A percentile compares a stretch with the other conserved stretches of the same genome.
phyloP scores from a whole-genome alignment of 2,329 filamentous ascomycete species.

The Bipolaris victoriae region DNA sequence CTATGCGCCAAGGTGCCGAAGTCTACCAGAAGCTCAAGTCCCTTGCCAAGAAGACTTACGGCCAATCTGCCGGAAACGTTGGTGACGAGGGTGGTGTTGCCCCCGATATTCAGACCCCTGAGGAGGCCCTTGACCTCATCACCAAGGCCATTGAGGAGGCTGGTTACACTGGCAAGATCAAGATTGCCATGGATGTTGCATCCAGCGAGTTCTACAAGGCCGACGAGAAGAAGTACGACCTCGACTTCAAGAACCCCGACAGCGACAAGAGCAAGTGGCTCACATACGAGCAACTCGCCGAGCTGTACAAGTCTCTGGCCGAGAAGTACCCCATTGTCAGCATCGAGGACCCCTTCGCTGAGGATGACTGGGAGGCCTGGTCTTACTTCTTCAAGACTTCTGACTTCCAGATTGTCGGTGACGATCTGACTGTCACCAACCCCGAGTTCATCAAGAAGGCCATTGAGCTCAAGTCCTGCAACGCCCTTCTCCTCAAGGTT shows the following conservation, averaged over 20 bases:
- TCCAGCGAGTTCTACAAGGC: conserved; percentile 99
- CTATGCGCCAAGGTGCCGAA: conserved; percentile 93
- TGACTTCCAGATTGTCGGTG: conserved; percentile 97
- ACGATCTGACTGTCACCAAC: conserved; percentile 99
- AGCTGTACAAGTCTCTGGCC: conserved; percentile 83
- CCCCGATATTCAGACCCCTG: conserved; percentile 95
- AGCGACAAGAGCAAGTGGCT: conserved; percentile 97
- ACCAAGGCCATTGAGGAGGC: conserved; percentile 91
- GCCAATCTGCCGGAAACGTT: conserved; percentile 97
- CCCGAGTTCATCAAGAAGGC: conserved; percentile 99
- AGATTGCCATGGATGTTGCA: conserved; percentile 99
- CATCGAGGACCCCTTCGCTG: conserved; percentile 98
- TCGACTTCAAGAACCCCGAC: conserved; percentile 99
- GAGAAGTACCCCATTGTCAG: conserved; percentile 98
- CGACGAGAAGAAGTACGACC: conserved; percentile 98
- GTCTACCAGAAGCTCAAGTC: conserved; percentile 98
- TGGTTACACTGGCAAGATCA: conserved; percentile 93
- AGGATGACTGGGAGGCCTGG: conserved; percentile 99
- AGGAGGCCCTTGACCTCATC: conserved; percentile 97
- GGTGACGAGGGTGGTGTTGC: conserved; percentile 99
- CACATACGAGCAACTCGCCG: conserved; percentile 96
- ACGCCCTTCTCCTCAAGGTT: conserved; percentile 97
- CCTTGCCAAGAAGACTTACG: conserved; percentile 99
- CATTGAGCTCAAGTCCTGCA: conserved; percentile 98
- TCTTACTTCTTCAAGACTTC: conserved; percentile 99